Conservation (phyloP, 257 asterid species). For the Haberlea rhodopensis region DNA sequence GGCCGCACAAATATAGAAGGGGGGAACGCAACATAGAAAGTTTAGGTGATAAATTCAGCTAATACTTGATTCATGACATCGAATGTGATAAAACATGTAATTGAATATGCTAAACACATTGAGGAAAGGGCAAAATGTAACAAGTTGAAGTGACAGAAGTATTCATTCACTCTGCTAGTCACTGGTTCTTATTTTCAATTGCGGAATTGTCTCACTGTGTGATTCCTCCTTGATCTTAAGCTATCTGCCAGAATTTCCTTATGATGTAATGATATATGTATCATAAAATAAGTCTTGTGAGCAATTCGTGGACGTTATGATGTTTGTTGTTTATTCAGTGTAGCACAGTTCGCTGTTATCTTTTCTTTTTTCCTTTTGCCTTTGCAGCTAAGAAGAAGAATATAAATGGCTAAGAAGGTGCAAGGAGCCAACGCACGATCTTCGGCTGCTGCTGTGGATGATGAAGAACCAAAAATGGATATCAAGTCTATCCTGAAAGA, state of each 20-base stretch:
- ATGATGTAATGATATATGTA: not conserved
- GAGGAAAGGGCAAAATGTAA: not conserved
- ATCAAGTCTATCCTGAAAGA: conserved; percentile 61
- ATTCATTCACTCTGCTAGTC: not conserved
- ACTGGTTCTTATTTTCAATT: too few relatives aligned
- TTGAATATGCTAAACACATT: not conserved
- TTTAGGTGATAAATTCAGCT: not conserved
- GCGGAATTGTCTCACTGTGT: not conserved
- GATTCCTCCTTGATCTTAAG: not conserved
- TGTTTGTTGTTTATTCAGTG: not conserved
- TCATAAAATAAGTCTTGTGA: not conserved
- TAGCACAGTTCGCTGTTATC: not conserved
- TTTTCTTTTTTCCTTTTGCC: not conserved
- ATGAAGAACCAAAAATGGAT: conserved; percentile 38
- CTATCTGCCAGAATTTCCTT: not conserved
- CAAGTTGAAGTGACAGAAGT: not conserved
- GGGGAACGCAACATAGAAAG: not conserved
- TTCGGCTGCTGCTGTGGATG: conserved; percentile 30
- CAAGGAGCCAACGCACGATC: conserved; percentile 30
- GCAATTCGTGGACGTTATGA: not conserved
- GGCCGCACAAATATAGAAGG: not conserved
- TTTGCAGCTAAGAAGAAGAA: conserved; percentile 20
- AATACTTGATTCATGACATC: not conserved
- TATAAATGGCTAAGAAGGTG: conserved; percentile 29
- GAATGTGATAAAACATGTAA: not conserved